Percentiles rank a stretch among this genome's conserved stretches.
These are phyloP conservation scores for Cladochytrium replicatum DNA, from an alignment of 192 early-diverging fungal genomes.

Conservation along the genomic window DNA sequence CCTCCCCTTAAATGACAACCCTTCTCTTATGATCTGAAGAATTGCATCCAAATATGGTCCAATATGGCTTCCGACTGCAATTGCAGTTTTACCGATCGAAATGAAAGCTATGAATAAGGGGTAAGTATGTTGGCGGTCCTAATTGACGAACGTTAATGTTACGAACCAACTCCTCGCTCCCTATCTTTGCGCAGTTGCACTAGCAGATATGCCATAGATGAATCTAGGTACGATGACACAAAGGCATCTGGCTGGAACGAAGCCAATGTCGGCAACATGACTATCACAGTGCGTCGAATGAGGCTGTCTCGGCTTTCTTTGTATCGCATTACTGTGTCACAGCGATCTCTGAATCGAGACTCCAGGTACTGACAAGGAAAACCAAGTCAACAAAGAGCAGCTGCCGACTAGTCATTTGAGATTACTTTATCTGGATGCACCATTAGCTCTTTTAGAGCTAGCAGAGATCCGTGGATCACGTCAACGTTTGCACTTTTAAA, in stretches of 20 bases:
- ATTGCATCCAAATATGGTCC: constrained; percentile 62
- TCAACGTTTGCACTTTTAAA: constrained; percentile 48
- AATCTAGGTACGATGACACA: constrained; percentile 42
- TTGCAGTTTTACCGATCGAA: constrained; percentile 65
- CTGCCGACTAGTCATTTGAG: not conserved
- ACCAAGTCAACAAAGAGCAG: not conserved
- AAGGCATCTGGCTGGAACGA: constrained; percentile 59
- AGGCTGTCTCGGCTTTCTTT: constrained; percentile 59
- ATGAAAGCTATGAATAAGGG: constrained; percentile 43
- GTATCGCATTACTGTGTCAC: constrained; percentile 56
- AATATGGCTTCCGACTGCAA: constrained; percentile 57
- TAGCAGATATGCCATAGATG: constrained; percentile 57
- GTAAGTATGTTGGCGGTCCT: not conserved
- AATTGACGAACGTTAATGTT: not conserved
- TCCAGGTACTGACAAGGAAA: constrained; percentile 58
- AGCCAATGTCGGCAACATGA: constrained; percentile 63
- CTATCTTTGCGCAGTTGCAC: constrained; percentile 46
- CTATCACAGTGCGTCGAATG: constrained; percentile 61
- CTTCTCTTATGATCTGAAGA: constrained; percentile 57
- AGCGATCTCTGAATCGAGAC: constrained; percentile 50
- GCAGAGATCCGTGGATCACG: constrained; percentile 60
- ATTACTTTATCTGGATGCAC: constrained; percentile 58
- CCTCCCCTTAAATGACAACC: constrained; percentile 48
- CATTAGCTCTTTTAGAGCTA: constrained; percentile 63
- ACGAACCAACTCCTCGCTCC: constrained; percentile 25